Evolutionary conservation across 169 alveolate genomes (phyloP).

Genomic region (Perkinsus olseni): DNA sequence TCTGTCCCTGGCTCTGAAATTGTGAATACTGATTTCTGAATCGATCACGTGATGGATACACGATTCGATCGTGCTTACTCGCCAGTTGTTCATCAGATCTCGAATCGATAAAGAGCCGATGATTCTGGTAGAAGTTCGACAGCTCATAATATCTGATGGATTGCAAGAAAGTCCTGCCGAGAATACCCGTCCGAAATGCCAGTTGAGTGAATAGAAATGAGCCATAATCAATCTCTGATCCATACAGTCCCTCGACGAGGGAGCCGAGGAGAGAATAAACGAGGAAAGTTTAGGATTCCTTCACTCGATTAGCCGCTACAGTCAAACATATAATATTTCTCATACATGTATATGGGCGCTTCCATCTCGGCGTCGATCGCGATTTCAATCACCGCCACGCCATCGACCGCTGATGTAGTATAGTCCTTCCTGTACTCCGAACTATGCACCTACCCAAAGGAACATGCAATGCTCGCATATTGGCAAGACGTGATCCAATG

Average conservation of each 20-base stretch:
- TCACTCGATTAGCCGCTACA: no score
- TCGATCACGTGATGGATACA: neutral
- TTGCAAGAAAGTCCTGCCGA: neutral
- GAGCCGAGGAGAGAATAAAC: no score
- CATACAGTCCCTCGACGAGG: no score
- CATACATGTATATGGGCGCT: neutral
- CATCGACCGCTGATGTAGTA: neutral
- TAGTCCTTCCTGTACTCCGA: neutral
- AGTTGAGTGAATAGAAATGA: neutral
- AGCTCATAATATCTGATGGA: conserved; percentile 10
- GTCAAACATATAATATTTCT: no score
- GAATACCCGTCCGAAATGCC: neutral
- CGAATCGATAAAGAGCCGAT: neutral
- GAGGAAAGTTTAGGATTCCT: no score
- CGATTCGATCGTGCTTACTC: no score
- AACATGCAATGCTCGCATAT: neutral
- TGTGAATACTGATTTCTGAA: no score
- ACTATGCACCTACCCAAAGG: neutral
- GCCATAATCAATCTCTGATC: neutral
- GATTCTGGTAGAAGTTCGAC: conserved; percentile 25
- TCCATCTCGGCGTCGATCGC: neutral
- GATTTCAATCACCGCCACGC: neutral
- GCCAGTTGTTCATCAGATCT: conserved; percentile 25
- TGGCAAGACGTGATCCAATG: neutral
- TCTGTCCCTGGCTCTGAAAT: no score